Evolutionary conservation across 2,329 filamentous ascomycete genomes (phyloP), one percentile per base, ranked within the genome.

Genomic region (Diplodia seriata): DNA sequence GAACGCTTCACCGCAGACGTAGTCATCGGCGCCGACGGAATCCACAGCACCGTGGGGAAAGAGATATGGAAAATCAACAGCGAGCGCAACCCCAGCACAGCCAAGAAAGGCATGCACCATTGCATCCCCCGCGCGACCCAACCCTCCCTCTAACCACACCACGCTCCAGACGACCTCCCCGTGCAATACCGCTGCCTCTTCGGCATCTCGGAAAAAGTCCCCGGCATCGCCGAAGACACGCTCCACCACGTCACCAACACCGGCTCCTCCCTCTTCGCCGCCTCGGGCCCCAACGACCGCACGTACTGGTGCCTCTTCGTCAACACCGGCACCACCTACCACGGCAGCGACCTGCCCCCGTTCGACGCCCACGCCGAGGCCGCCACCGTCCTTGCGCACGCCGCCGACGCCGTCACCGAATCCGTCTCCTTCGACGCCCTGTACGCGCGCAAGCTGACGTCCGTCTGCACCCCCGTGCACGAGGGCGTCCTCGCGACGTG

Each of bases 21-120:
- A 2, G 8, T 69, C 18, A 55, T 69, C 26, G 68, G 68, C 3
- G 68, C 64, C 18, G 68, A 69, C 29, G 64, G 68, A 2, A 54
- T 69, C 18, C 61, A 54, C 49, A 64, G 61, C 23, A 53, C 47
- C 1, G 61, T 64, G 6, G 20, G 61, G 3, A 7, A 53, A 4
- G n/a, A 40, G 15, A 64, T 64, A 26, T 40, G 33, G 29, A 33
- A 54, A 14, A 23, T 1, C 3, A 23, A 33, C 2, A 6, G 14
- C 18, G 14, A 26, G 9, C 38, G 38, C 20, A 23, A 64, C 2
- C 31, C 31, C 11, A 26, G 23, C 3, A 18, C 15, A 9, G 18
- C 20, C 50, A 40, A 43, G 9, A 53, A 54, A 51, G 59, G 59
- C 51, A 38, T 15, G 23, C 3, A 26, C 23, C 23, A 3, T 26